A percentile compares a stretch with the other conserved stretches of the same genome.
phyloP scores from a whole-genome alignment of 306 rosid genomes.

The Cajanus cajan region DNA sequence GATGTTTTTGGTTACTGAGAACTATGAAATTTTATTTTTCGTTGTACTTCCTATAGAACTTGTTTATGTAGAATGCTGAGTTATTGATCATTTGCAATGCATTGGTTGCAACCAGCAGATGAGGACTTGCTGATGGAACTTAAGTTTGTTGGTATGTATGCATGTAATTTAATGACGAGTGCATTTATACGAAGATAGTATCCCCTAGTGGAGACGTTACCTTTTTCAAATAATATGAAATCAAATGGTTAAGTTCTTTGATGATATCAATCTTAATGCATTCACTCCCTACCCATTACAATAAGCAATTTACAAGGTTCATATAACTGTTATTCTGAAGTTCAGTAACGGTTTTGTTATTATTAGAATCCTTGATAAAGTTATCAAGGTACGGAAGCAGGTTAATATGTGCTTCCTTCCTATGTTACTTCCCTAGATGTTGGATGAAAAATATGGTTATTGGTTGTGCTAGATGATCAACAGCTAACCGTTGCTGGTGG shows the following conservation, averaged over 20 bases:
- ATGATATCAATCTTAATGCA: background rate
- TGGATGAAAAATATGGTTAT: background rate
- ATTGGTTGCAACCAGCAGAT: conserved; percentile 18
- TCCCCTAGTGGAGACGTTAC: background rate
- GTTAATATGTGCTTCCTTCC: background rate
- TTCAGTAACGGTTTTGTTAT: background rate
- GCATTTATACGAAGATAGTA: conserved; percentile 13
- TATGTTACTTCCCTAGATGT: background rate
- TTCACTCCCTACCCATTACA: background rate
- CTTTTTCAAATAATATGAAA: background rate
- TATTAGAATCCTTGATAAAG: background rate
- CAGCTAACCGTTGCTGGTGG: conserved; percentile 13
- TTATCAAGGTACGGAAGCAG: background rate
- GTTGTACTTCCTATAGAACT: conserved; percentile 35
- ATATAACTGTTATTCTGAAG: background rate
- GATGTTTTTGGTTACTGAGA: conserved; percentile 46
- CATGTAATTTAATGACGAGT: conserved; percentile 34
- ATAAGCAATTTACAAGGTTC: conserved; percentile 2
- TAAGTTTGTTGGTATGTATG: conserved; percentile 28
- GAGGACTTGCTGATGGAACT: conserved; percentile 12
- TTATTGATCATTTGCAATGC: conserved; percentile 29
- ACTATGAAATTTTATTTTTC: conserved; percentile 32
- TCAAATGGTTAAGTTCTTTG: background rate
- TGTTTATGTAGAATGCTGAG: conserved; percentile 34
- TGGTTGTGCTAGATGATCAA: conserved; percentile 19